These are phyloP conservation scores for Penicillium sp. DNA, from an alignment of 2,329 filamentous ascomycete genomes.

Conservation along the genomic window DNA sequence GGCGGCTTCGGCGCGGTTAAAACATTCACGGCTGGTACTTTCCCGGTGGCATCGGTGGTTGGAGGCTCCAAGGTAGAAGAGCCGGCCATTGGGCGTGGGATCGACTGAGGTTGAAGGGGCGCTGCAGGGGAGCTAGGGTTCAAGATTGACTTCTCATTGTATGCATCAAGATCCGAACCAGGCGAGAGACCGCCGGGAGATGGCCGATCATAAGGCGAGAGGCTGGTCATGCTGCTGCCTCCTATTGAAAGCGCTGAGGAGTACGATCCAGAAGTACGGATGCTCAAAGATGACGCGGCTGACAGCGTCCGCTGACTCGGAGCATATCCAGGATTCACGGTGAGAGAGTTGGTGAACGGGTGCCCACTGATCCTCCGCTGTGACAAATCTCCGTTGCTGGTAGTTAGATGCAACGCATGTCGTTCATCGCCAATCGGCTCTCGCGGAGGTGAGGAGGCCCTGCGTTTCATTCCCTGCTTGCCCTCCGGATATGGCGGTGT, in stretches of 20 bases:
- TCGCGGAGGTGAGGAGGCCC: slow-evolving; percentile 58
- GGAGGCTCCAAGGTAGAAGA: slow-evolving; percentile 38
- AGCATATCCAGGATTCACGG: slow-evolving; percentile 51
- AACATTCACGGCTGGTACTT: slow-evolving; percentile 42
- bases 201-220: slow-evolving; percentile 55
- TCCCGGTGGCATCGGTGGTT: slow-evolving; percentile 39
- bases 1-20: slow-evolving; percentile 31
- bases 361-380: slow-evolving; percentile 51
- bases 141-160: slow-evolving; percentile 48
- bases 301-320: slow-evolving; percentile 57
- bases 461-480: slow-evolving; percentile 55
- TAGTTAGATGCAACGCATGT: slow-evolving; percentile 30
- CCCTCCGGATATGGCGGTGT: slow-evolving; percentile 34
- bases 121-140: slow-evolving; percentile 45
- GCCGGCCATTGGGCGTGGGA: slow-evolving; percentile 34
- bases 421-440: slow-evolving; percentile 43
- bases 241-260: slow-evolving; percentile 57
- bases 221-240: slow-evolving; percentile 60
- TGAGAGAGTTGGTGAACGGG: slow-evolving; percentile 51
- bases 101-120: slow-evolving; percentile 29
- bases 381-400: slow-evolving; percentile 48
- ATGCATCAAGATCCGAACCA: slow-evolving; percentile 49
- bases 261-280: slow-evolving; percentile 55
- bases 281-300: slow-evolving; percentile 57
- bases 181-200: slow-evolving; percentile 58